Percentiles rank a stretch among this genome's conserved stretches.
Evolutionary conservation across 352 stramenopile species (phyloP).

Genomic region (Globisporangium paroecandrum): DNA sequence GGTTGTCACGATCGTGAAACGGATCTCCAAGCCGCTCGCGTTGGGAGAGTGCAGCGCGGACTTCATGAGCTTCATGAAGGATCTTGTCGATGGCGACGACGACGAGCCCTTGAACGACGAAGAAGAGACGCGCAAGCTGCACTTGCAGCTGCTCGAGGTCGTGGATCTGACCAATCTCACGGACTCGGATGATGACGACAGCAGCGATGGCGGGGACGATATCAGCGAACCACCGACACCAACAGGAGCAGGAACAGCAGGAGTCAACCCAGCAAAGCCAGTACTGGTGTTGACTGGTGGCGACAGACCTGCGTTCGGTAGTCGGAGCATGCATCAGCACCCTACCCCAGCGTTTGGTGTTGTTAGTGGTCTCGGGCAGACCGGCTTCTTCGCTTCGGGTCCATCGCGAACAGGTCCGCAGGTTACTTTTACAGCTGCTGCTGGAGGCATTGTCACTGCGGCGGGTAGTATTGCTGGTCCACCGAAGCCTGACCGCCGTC

Average conservation of each 20-base stretch:
- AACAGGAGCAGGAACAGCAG: not conserved
- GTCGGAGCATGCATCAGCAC: not conserved
- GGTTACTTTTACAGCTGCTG: constrained; percentile 5
- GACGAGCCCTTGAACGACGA: constrained; percentile 33
- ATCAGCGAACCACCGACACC: constrained; percentile 3
- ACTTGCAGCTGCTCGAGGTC: constrained; percentile 44
- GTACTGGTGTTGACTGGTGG: constrained; percentile 4
- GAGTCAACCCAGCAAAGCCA: not conserved
- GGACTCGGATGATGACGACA: constrained; percentile 47
- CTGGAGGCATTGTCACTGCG: constrained; percentile 11
- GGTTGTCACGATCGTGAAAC: not conserved
- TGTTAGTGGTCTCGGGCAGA: not conserved
- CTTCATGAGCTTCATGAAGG: constrained; percentile 48
- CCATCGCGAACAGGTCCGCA: not conserved
- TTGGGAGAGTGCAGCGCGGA: constrained; percentile 39
- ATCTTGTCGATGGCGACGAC: constrained; percentile 35
- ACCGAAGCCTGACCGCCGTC: constrained; percentile 20
- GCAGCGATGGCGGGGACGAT: constrained; percentile 28
- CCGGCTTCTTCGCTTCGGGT: not conserved
- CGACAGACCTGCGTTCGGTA: not conserved
- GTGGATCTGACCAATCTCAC: constrained; percentile 63
- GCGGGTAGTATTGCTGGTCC: constrained; percentile 1
- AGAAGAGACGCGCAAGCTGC: constrained; percentile 31
- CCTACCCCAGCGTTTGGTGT: not conserved
- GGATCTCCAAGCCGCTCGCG: constrained; percentile 13